These are phyloP conservation scores for Lentinula edodes DNA, from an alignment of 768 basidiomycete genomes.

Conservation along the genomic window DNA sequence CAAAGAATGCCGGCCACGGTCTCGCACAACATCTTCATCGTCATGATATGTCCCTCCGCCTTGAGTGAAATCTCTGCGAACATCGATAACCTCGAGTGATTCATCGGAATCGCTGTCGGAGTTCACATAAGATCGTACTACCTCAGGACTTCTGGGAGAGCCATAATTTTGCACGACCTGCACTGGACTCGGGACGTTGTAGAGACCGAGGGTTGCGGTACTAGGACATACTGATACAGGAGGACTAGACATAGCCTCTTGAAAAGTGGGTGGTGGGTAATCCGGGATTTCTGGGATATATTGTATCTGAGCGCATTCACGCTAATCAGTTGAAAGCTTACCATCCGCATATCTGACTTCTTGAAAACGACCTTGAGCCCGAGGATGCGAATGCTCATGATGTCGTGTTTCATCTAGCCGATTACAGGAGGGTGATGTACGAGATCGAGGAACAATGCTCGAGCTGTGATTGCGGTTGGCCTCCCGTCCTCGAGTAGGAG, in stretches of 20 bases:
- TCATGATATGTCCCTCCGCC: conserved; percentile 22
- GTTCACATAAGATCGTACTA: conserved; percentile 6
- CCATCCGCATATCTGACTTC: conserved; percentile 4
- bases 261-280: conserved; percentile 73
- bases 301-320: background rate
- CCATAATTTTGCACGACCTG: conserved; percentile 3
- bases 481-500: conserved; percentile 29
- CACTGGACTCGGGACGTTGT: conserved; percentile 5
- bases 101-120: conserved; percentile 42
- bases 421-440: background rate
- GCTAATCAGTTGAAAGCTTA: conserved; percentile 15
- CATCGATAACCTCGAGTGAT: conserved; percentile 50
- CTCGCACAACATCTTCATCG: background rate
- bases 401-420: background rate
- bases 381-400: background rate
- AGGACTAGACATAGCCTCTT: conserved; percentile 55
- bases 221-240: conserved; percentile 33
- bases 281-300: conserved; percentile 34
- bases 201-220: conserved; percentile 28
- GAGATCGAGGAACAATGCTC: background rate
- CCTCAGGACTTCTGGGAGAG: background rate
- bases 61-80: conserved; percentile 35
- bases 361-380: background rate
- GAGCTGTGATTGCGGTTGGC: conserved; percentile 18
- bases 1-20: conserved; percentile 24